A percentile compares a stretch with the other conserved stretches of the same genome.
Conservation (phyloP, 139 green algal genomes). For the Chlamydomonas applanata region DNA sequence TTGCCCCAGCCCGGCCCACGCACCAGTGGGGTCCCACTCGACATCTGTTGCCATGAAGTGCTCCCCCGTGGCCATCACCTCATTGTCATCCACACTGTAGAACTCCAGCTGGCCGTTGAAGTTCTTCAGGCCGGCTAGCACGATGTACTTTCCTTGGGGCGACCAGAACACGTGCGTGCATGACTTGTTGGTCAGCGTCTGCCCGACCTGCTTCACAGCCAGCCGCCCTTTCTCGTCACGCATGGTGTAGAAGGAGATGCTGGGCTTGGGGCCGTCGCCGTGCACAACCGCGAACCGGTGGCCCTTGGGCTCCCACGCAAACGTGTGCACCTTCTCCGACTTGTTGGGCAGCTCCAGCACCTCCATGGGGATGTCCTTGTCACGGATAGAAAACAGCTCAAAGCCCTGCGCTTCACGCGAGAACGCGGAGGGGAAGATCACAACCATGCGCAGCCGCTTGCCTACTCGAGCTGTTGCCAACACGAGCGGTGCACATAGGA, state of each 20-base stretch:
- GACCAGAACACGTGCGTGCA: conserved; percentile 80
- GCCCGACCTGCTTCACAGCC: conserved; percentile 29
- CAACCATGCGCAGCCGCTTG: neutral
- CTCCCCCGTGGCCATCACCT: conserved; percentile 83
- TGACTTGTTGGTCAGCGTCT: conserved; percentile 71
- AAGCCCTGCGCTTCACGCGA: conserved; percentile 59
- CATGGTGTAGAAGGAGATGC: conserved; percentile 95
- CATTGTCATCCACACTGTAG: conserved; percentile 92
- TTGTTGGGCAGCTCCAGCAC: conserved; percentile 75
- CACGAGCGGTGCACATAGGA: neutral
- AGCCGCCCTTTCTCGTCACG: conserved; percentile 68
- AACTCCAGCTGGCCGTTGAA: conserved; percentile 97
- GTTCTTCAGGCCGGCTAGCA: conserved; percentile 90
- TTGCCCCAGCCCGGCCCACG: no score
- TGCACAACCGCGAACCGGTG: conserved; percentile 90
- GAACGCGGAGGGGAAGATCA: neutral
- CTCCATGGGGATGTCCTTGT: conserved; percentile 87
- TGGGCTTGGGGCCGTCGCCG: conserved; percentile 75
- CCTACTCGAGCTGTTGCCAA: no score
- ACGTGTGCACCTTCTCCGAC: conserved; percentile 73
- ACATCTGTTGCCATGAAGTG: conserved; percentile 98
- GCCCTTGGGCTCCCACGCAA: conserved; percentile 95
- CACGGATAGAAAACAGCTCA: conserved; percentile 89
- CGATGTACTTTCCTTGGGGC: conserved; percentile 83
- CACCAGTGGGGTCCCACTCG: conserved; percentile 91